Conservation (phyloP, 148 eudicot species). For the Camellia granthamiana region DNA sequence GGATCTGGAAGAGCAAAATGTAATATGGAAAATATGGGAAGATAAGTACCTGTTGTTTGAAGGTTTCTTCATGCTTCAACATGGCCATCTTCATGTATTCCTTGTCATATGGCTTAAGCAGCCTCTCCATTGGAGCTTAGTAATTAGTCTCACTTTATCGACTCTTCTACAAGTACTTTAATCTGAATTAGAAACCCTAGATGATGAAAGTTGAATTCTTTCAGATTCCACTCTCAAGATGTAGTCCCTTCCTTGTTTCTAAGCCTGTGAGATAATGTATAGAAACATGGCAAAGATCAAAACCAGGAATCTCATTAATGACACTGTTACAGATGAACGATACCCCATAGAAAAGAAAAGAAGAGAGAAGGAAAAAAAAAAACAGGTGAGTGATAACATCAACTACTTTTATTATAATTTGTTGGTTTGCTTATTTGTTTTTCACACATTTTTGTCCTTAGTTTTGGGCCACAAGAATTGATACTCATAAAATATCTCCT, state of each 20-base stretch:
- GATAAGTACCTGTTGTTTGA: constrained; percentile 70
- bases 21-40: not conserved
- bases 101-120: constrained; percentile 47
- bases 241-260: not conserved
- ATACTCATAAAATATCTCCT: constrained; percentile 32
- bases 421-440: constrained; percentile 11
- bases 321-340: not conserved
- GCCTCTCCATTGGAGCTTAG: constrained; percentile 57
- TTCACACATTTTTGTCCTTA: constrained; percentile 11
- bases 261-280: constrained; percentile 3
- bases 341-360: no score
- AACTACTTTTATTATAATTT: constrained; percentile 14
- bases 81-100: constrained; percentile 80
- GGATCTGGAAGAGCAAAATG: not conserved
- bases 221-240: not conserved
- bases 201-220: not conserved
- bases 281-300: constrained; percentile 1
- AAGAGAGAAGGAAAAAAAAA: no score
- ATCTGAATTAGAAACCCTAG: not conserved
- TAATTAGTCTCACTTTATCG: not conserved
- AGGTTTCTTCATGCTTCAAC: constrained; percentile 87
- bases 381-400: not conserved
- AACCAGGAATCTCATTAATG: constrained; percentile 4
- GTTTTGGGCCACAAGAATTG: constrained; percentile 29
- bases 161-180: not conserved